phyloP scores from a whole-genome alignment of 139 green algal species.

The Closterium sp. region DNA sequence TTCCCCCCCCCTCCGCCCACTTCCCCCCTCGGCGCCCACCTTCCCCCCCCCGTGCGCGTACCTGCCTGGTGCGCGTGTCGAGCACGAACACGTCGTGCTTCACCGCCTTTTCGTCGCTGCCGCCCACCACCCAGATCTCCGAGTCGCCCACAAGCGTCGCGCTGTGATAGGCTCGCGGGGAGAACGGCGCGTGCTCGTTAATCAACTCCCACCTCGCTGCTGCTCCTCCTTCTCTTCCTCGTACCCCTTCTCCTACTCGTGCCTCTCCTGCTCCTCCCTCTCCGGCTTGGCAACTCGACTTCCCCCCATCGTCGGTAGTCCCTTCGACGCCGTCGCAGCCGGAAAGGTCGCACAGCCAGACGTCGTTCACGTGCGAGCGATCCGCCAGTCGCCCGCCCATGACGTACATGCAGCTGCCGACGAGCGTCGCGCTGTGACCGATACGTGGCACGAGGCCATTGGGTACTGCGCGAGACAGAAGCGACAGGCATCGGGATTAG shows the following conservation, averaged over 20 bases:
- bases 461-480: neutral
- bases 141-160: slow-evolving; percentile 32
- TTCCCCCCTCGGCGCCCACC: neutral
- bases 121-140: slow-evolving; percentile 43
- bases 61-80: slow-evolving; percentile 26
- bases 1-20: neutral
- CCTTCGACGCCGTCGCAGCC: neutral
- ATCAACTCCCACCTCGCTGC: slow-evolving; percentile 15
- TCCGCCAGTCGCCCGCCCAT: slow-evolving; percentile 30
- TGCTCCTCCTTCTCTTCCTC: neutral
- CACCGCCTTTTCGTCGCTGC: slow-evolving; percentile 8
- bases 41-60: neutral
- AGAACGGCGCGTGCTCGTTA: slow-evolving; percentile 15
- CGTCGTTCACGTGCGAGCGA: slow-evolving; percentile 26
- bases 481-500: neutral
- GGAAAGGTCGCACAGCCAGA: slow-evolving; percentile 36
- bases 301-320: neutral
- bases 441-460: slow-evolving; percentile 4
- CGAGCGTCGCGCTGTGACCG: slow-evolving; percentile 29
- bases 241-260: neutral
- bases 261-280: neutral
- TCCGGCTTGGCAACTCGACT: neutral
- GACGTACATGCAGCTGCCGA: slow-evolving; percentile 22
- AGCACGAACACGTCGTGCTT: slow-evolving; percentile 32
- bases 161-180: slow-evolving; percentile 35